A percentile compares a stretch with the other conserved stretches of the same genome.
Evolutionary conservation across 306 rosid species (phyloP).

Genomic region (Hylodesmum podocarpum): DNA sequence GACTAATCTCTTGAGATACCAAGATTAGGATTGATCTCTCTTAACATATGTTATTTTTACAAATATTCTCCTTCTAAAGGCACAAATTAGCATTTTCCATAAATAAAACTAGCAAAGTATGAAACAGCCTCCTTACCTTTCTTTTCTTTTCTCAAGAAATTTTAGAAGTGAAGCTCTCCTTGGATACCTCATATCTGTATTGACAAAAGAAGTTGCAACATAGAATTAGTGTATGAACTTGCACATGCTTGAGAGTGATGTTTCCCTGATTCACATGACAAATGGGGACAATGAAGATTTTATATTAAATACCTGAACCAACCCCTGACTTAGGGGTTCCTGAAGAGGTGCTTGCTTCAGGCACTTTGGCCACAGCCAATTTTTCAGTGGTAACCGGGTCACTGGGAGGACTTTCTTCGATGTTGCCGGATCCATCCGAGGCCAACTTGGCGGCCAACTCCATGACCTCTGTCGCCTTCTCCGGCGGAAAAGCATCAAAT

Average conservation of each 20-base stretch:
- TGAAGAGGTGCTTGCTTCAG: conserved; percentile 25
- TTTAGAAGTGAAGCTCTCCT: conserved; percentile 88
- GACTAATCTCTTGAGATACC: too few species aligned
- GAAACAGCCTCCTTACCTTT: conserved; percentile 50
- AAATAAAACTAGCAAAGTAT: neutral
- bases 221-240: conserved; percentile 3
- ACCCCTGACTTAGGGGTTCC: conserved; percentile 32
- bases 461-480: conserved; percentile 72
- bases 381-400: conserved; percentile 30
- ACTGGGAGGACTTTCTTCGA: neutral
- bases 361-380: neutral
- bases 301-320: conserved; percentile 40
- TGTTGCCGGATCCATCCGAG: conserved; percentile 10
- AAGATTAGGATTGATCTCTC: too few species aligned
- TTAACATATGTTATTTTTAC: too few species aligned
- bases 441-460: conserved; percentile 61
- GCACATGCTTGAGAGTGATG: neutral
- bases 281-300: neutral
- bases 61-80: neutral
- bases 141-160: conserved; percentile 88
- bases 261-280: neutral
- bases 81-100: neutral
- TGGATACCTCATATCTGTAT: conserved; percentile 68
- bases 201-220: neutral
- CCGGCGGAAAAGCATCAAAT: conserved; percentile 53